phyloP scores from a whole-genome alignment of 176 grass and related monocot species.

The Carex kokanica region DNA sequence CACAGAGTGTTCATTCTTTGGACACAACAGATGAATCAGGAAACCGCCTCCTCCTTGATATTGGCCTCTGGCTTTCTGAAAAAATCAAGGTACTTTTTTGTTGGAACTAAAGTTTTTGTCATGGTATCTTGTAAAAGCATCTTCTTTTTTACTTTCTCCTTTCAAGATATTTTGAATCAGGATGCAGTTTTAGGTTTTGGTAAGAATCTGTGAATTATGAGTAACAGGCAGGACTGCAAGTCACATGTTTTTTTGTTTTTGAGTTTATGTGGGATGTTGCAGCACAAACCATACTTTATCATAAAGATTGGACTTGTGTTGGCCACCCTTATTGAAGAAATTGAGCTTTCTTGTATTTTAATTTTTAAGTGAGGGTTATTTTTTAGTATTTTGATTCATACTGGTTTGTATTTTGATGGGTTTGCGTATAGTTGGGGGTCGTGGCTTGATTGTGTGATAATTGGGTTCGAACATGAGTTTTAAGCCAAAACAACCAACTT shows the following conservation, averaged over 20 bases:
- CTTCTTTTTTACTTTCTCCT: neutral
- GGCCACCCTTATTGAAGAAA: neutral
- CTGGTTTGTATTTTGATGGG: neutral
- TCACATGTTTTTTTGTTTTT: neutral
- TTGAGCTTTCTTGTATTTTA: neutral
- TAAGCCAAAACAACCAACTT: neutral
- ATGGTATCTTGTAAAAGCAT: neutral
- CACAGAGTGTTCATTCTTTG: conserved; percentile 44
- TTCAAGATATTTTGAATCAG: neutral
- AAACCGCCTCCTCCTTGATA: conserved; percentile 86
- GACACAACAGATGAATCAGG: conserved; percentile 77
- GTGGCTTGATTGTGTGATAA: neutral
- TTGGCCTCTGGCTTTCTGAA: conserved; percentile 88
- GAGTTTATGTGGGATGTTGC: neutral
- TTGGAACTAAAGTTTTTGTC: neutral
- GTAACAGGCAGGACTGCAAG: neutral
- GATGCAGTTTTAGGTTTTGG: neutral
- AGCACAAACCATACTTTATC: neutral
- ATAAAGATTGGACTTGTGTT: neutral
- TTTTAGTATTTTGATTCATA: neutral
- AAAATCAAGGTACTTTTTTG: conserved; percentile 62
- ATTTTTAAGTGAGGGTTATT: neutral
- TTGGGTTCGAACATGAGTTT: neutral
- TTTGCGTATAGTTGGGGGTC: neutral
- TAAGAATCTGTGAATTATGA: neutral